Evolutionary conservation across 2,329 filamentous ascomycete genomes (phyloP).

Genomic region (Sporothrix humicola): DNA sequence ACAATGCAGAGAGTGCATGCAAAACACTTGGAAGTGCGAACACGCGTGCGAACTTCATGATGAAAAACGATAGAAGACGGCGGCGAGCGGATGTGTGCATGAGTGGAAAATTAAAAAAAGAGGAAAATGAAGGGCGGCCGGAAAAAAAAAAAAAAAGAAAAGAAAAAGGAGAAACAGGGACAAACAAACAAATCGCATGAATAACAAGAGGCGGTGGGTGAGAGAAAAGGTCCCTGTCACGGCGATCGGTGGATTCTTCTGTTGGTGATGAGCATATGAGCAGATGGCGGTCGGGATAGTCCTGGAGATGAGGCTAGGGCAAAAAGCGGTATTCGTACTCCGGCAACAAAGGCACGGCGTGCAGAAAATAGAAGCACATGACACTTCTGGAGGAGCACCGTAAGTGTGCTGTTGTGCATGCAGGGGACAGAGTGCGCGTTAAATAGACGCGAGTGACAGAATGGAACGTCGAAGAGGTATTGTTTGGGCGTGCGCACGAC

Average conservation of each 20-base stretch:
- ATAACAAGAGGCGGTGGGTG: background rate
- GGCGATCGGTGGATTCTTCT: background rate
- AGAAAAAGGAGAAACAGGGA: background rate
- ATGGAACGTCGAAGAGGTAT: background rate
- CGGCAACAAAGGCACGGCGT: background rate
- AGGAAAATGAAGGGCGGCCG: background rate
- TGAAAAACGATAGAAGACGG: too few species aligned
- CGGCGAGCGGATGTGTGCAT: too few species aligned
- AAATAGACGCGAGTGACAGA: constrained; percentile 21
- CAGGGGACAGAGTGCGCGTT: background rate
- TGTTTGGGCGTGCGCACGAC: too few species aligned
- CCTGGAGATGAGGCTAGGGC: background rate
- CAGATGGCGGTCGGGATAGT: background rate
- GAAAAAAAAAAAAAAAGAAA: too few species aligned
- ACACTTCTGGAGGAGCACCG: background rate
- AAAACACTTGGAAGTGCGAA: too few species aligned
- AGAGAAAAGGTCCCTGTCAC: background rate
- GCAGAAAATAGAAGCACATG: constrained; percentile 17
- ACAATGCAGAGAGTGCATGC: background rate
- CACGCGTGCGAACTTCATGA: too few species aligned
- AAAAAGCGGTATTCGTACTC: constrained; percentile 20
- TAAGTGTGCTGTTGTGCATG: background rate
- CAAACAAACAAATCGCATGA: background rate
- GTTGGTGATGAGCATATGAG: background rate
- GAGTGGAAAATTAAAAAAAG: too few species aligned